Conservation (phyloP, 768 basidiomycete genomes). For the Suillus americanus region DNA sequence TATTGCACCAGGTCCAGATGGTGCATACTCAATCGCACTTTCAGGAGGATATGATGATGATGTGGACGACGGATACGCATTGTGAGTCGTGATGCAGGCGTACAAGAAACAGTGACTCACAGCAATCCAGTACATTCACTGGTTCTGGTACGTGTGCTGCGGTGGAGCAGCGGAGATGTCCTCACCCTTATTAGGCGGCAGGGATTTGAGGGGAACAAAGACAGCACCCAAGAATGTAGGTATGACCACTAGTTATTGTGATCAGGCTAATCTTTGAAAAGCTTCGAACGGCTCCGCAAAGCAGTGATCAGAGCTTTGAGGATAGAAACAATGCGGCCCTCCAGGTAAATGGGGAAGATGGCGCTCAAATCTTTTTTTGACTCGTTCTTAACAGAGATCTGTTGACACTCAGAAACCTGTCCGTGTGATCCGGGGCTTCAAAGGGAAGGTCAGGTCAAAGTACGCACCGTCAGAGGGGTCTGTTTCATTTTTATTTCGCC, state of each 20-base stretch:
- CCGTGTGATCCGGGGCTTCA: constrained; percentile 86
- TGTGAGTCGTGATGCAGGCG: constrained; percentile 49
- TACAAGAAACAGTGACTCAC: background rate
- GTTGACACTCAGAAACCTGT: constrained; percentile 81
- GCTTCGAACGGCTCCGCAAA: constrained; percentile 90
- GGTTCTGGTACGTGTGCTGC: constrained; percentile 54
- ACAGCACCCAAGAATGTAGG: constrained; percentile 79
- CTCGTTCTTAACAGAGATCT: constrained; percentile 49
- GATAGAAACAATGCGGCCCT: constrained; percentile 69
- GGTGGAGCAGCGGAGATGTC: background rate
- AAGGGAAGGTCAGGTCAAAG: constrained; percentile 51
- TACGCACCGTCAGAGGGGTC: constrained; percentile 84
- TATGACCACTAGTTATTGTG: background rate
- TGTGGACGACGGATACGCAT: constrained; percentile 77
- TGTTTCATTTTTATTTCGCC: constrained; percentile 8
- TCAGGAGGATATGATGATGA: constrained; percentile 91
- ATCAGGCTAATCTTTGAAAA: constrained; percentile 25
- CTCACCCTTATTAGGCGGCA: constrained; percentile 54
- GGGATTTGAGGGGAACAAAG: constrained; percentile 86
- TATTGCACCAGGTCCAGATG: constrained; percentile 58
- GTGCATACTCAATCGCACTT: constrained; percentile 83
- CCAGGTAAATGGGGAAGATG: constrained; percentile 37
- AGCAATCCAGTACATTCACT: constrained; percentile 63
- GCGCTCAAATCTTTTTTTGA: background rate
- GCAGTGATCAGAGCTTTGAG: constrained; percentile 80